phyloP scores from a whole-genome alignment of 2,329 filamentous ascomycete species.

The Colletotrichum lini region DNA sequence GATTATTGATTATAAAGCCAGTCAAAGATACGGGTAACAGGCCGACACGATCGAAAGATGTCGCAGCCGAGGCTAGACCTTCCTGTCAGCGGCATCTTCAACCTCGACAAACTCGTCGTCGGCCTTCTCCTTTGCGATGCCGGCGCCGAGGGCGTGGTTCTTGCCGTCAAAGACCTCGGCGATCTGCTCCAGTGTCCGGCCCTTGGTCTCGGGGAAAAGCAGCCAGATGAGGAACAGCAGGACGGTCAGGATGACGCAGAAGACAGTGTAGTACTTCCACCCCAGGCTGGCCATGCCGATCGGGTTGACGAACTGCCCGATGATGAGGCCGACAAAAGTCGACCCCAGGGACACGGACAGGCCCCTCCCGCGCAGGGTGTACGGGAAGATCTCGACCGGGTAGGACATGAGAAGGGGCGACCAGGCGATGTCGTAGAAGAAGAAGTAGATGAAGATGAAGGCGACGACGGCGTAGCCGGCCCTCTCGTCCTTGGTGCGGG shows the following conservation, averaged over 20 bases:
- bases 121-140: background rate
- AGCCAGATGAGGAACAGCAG: slow-evolving; percentile 46
- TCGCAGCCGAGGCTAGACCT: background rate
- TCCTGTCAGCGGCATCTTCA: slow-evolving; percentile 20
- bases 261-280: slow-evolving; percentile 46
- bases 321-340: slow-evolving; percentile 48
- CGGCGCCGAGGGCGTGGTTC: slow-evolving; percentile 19
- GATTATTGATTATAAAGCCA: too few species aligned
- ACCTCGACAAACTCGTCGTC: slow-evolving; percentile 32
- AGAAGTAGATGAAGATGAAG: slow-evolving; percentile 42
- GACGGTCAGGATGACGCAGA: slow-evolving; percentile 41
- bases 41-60: too few species aligned
- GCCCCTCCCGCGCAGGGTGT: slow-evolving; percentile 42
- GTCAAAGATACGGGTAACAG: too few species aligned
- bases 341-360: slow-evolving; percentile 40
- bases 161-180: slow-evolving; percentile 42
- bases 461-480: slow-evolving; percentile 44
- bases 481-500: slow-evolving; percentile 13
- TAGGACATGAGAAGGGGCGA: slow-evolving; percentile 42
- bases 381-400: slow-evolving; percentile 43
- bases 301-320: slow-evolving; percentile 59
- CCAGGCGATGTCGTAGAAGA: slow-evolving; percentile 42
- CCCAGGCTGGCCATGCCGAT: slow-evolving; percentile 55
- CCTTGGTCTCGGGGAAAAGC: slow-evolving; percentile 50
- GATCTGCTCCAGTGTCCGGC: slow-evolving; percentile 44